Evolutionary conservation across 2,329 filamentous ascomycete species (phyloP), one percentile per base, ranked within the genome.

Genomic region (Parastagonospora avenae): DNA sequence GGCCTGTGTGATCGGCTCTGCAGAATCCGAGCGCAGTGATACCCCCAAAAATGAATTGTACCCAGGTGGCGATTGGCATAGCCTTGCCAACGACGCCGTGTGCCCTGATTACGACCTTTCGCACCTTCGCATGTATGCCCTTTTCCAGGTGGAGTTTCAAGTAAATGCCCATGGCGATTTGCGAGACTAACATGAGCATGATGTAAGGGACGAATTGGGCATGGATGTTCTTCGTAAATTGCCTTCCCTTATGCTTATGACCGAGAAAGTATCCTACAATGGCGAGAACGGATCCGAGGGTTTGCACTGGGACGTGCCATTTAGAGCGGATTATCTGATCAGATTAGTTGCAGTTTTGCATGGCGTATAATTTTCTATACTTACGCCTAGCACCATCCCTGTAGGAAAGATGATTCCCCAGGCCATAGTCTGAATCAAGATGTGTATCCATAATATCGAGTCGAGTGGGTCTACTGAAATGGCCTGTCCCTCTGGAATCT

Each of bases 11-110:
- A 50, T 97, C 92, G 46, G 82, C 91, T 60, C 91, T 89, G 74
- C 94, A 99, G 79, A 96, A 97, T 16, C 94, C 94, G 48, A 96
- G 80, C 4, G 90, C 82, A 0, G 93, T 93, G 67, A 99, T 97
- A 33, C 92, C 94, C 43, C 94, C 94, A 74, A 99, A 96, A 6
- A 99, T 72, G 86, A 99, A 95, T 78, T 99, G 94, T 5, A 87
- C 82, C 94, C 94, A 99, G 24, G 89, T 85, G 1, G 92, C 81
- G 2, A 97, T 76, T 1, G 94, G 94, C 80, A 99, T 89, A 1
- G 85, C 77, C 76, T 96, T 97, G 60, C 94, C 94, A 33, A 96
- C 76, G 49, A 97, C 74, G 16, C 90, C 88, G 72, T 99, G 94
- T 24, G 81, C 82, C 11, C 86, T 77, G 6, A 93, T 88, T 39